phyloP scores from a whole-genome alignment of 2,329 filamentous ascomycete genomes.

The Cladosporium sp. region DNA sequence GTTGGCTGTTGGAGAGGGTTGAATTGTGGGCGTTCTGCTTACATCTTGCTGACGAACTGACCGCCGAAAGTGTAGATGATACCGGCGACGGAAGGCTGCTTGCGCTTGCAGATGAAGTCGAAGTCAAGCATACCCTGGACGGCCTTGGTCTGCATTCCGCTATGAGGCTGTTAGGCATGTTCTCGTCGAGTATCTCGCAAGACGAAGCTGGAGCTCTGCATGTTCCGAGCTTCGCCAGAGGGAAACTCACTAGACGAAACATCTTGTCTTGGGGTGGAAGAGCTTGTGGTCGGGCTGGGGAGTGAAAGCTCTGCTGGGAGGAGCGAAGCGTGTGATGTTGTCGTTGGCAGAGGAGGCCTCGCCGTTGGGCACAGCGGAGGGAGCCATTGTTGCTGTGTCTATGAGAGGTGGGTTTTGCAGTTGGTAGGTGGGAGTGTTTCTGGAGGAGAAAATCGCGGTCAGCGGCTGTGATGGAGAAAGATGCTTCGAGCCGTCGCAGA shows the following conservation, averaged over 20 bases:
- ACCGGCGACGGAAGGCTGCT: constrained; percentile 91
- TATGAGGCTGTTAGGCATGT: constrained; percentile 40
- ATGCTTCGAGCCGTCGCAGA: neutral
- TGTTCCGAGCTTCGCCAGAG: neutral
- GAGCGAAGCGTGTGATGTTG: constrained; percentile 95
- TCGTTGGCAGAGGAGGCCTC: constrained; percentile 76
- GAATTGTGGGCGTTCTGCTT: constrained; percentile 24
- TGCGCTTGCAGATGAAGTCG: constrained; percentile 99
- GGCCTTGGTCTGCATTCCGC: constrained; percentile 86
- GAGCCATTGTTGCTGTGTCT: constrained; percentile 44
- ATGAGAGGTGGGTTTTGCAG: constrained; percentile 14
- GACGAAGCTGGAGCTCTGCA: neutral
- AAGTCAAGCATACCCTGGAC: constrained; percentile 79
- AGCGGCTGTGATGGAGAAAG: neutral
- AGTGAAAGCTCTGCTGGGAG: constrained; percentile 88
- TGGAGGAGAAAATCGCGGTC: neutral
- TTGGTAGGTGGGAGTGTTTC: constrained; percentile 10
- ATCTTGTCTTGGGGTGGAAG: constrained; percentile 99
- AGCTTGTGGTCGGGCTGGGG: constrained; percentile 85
- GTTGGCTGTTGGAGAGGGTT: constrained; percentile 4
- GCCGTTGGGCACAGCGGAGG: constrained; percentile 39
- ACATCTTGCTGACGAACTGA: constrained; percentile 99
- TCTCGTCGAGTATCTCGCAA: neutral
- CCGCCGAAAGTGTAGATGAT: constrained; percentile 99
- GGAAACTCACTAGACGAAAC: constrained; percentile 83